These are phyloP conservation scores for Chloroidium sp. DNA, from an alignment of 163 green algal genomes.

Conservation along the genomic window DNA sequence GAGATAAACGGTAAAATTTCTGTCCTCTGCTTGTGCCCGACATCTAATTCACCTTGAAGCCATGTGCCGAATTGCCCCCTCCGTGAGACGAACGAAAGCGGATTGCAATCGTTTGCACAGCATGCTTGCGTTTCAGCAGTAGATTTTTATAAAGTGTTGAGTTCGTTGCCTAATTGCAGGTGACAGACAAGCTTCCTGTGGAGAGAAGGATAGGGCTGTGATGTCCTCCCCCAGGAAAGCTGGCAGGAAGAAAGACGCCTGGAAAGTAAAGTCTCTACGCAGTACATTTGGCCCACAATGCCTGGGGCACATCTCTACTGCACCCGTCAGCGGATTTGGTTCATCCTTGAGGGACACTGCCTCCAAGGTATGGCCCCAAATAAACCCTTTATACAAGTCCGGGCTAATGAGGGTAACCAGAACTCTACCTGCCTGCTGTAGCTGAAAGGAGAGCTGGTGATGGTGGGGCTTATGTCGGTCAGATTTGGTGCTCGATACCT, in stretches of 20 bases:
- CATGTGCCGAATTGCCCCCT: no score
- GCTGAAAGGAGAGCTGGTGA: background rate
- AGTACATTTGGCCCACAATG: conserved; percentile 26
- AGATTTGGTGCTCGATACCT: background rate
- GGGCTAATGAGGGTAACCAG: no score
- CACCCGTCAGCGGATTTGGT: conserved; percentile 24
- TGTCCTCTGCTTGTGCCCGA: no score
- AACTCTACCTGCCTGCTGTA: background rate
- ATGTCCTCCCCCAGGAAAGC: background rate
- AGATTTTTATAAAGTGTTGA: background rate
- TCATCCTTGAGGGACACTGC: conserved; percentile 11
- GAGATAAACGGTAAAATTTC: no score
- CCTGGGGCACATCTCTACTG: conserved; percentile 10
- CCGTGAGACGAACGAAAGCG: no score
- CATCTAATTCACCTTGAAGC: no score
- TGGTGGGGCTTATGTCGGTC: background rate
- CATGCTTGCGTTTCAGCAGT: background rate
- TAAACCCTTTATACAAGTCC: background rate
- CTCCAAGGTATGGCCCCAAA: conserved; percentile 4
- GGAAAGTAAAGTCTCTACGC: conserved; percentile 14
- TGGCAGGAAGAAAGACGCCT: conserved; percentile 8
- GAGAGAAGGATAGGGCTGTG: background rate
- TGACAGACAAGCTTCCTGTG: background rate
- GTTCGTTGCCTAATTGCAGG: background rate
- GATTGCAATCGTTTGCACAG: background rate